A percentile compares a stretch with the other conserved stretches of the same genome.
Evolutionary conservation across 345 rosid genomes (phyloP).

Genomic region (Euphorbia lathyris): DNA sequence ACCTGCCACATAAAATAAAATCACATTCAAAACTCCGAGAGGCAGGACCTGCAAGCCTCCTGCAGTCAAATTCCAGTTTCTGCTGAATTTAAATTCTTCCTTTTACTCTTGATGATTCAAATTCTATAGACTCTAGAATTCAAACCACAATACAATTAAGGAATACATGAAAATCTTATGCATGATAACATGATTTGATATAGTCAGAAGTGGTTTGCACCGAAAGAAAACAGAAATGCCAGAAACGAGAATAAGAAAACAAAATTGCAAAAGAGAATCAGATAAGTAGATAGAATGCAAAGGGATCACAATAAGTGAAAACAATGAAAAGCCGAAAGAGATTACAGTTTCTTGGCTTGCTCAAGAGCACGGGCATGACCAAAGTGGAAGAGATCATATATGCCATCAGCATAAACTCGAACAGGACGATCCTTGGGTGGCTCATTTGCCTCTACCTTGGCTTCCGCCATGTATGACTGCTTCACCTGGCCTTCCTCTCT

Average conservation of each 20-base stretch:
- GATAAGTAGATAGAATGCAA: neutral
- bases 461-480: neutral
- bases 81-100: neutral
- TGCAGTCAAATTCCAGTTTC: neutral
- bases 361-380: conserved; percentile 35
- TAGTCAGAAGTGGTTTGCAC: too few relatives aligned
- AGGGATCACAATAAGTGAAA: neutral
- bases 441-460: neutral
- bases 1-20: conserved; percentile 28
- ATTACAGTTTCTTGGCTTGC: conserved; percentile 28
- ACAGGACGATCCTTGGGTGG: conserved; percentile 13
- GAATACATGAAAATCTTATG: neutral
- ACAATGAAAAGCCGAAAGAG: neutral
- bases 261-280: neutral
- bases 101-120: neutral
- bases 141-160: neutral
- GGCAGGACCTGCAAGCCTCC: neutral
- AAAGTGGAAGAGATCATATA: conserved; percentile 37
- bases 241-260: neutral
- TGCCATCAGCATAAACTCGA: conserved; percentile 30
- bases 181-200: neutral
- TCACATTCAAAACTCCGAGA: neutral
- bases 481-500: neutral
- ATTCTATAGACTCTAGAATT: too few relatives aligned
- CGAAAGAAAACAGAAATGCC: too few relatives aligned